These are phyloP conservation scores for Crithidia sp. DNA, from an alignment of 208 protist species.

Conservation along the genomic window DNA sequence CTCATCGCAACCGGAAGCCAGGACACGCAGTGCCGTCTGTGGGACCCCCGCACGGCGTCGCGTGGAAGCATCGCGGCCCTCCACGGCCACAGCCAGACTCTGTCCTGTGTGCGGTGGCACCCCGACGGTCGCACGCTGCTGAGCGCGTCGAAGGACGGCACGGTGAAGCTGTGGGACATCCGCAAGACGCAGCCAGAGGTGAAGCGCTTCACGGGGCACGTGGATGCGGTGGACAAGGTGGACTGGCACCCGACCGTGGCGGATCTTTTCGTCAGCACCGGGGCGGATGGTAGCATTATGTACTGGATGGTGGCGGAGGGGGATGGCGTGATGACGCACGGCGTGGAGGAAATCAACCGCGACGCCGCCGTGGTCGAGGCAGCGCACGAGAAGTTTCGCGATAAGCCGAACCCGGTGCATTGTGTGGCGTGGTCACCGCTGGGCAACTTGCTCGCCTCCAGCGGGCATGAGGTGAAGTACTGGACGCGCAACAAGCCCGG, in stretches of 20 bases:
- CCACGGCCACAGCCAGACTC: constrained; percentile 79
- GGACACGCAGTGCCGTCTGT: constrained; percentile 84
- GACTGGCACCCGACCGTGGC: constrained; percentile 82
- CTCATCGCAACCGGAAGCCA: constrained; percentile 89
- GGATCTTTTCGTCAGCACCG: constrained; percentile 80
- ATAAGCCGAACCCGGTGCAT: constrained; percentile 80
- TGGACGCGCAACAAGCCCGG: constrained; percentile 89
- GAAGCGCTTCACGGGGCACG: constrained; percentile 79
- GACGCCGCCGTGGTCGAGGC: constrained; percentile 73
- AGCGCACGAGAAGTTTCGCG: constrained; percentile 81
- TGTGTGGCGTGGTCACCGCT: constrained; percentile 82
- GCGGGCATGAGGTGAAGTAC: constrained; percentile 85
- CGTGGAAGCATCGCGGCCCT: constrained; percentile 80
- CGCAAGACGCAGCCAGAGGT: constrained; percentile 79
- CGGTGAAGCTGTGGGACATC: constrained; percentile 87
- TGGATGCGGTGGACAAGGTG: constrained; percentile 70
- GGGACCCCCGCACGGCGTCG: constrained; percentile 84
- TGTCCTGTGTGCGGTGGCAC: constrained; percentile 88
- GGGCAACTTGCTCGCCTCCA: constrained; percentile 81
- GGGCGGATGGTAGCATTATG: constrained; percentile 77
- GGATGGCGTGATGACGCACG: constrained; percentile 66
- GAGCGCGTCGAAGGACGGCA: constrained; percentile 80
- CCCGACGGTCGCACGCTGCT: constrained; percentile 77
- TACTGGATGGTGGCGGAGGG: constrained; percentile 87
- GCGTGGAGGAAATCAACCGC: constrained; percentile 60